Conservation (phyloP, 306 rosid species). For the Potentilla sterilis region DNA sequence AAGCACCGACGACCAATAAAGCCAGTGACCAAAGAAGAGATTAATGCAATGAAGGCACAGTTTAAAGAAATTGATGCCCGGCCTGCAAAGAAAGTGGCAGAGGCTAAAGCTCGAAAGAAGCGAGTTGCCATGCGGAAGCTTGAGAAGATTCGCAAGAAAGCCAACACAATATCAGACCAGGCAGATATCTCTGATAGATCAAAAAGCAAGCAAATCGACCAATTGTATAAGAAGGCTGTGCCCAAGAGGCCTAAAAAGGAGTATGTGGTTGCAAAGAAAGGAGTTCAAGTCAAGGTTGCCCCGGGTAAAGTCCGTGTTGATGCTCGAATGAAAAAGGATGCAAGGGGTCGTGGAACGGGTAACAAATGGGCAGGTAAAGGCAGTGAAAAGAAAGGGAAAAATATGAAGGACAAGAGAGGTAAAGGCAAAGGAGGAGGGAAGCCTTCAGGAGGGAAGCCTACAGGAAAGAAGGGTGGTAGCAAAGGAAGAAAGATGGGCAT, state of each 20-base stretch:
- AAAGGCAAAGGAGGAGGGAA: slow-evolving; percentile 55
- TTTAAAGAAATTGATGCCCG: slow-evolving; percentile 78
- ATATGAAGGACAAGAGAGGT: slow-evolving; percentile 24
- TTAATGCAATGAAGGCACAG: slow-evolving; percentile 80
- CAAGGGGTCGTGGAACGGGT: slow-evolving; percentile 45
- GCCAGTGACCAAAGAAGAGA: slow-evolving; percentile 84
- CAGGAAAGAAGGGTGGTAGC: slow-evolving; percentile 44
- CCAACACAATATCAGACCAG: slow-evolving; percentile 86
- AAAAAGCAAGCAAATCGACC: slow-evolving; percentile 82
- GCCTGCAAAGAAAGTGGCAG: slow-evolving; percentile 61
- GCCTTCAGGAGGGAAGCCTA: slow-evolving; percentile 37
- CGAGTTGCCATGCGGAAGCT: slow-evolving; percentile 76
- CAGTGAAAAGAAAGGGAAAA: slow-evolving; percentile 30
- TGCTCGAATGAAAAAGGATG: slow-evolving; percentile 83
- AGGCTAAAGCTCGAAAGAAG: slow-evolving; percentile 74
- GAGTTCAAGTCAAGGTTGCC: slow-evolving; percentile 77
- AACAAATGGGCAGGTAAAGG: slow-evolving; percentile 40
- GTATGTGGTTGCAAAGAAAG: slow-evolving; percentile 94
- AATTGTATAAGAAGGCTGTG: slow-evolving; percentile 61
- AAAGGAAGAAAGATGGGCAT: slow-evolving; percentile 28
- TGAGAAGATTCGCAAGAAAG: slow-evolving; percentile 92
- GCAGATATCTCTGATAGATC: slow-evolving; percentile 80
- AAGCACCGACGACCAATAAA: slow-evolving; percentile 61
- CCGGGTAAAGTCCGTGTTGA: slow-evolving; percentile 79
- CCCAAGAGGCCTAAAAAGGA: slow-evolving; percentile 81